These are phyloP conservation scores for Pugionium dolabratum DNA, from an alignment of 345 rosid genomes.

Conservation along the genomic window DNA sequence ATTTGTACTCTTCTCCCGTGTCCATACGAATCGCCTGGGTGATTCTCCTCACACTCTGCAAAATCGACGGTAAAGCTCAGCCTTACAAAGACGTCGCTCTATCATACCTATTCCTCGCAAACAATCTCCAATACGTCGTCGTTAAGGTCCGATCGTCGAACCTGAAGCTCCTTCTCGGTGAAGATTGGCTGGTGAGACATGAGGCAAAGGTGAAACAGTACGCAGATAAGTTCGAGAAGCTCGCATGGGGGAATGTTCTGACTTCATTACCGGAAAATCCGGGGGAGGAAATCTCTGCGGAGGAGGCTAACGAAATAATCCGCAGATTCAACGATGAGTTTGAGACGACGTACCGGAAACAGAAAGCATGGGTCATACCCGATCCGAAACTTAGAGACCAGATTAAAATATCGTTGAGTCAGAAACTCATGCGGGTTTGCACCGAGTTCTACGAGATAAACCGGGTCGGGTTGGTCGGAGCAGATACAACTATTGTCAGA, in stretches of 20 bases:
- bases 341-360: constrained; percentile 60
- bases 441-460: constrained; percentile 50
- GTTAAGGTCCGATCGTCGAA: constrained; percentile 58
- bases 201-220: constrained; percentile 64
- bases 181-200: constrained; percentile 69
- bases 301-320: constrained; percentile 44
- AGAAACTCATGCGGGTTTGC: constrained; percentile 50
- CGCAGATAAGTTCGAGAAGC: constrained; percentile 66
- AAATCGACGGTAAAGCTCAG: constrained; percentile 72
- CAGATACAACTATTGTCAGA: constrained; percentile 41
- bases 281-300: constrained; percentile 39
- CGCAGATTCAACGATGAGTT: constrained; percentile 60
- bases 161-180: constrained; percentile 68
- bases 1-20: constrained; percentile 36
- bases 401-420: constrained; percentile 54
- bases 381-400: constrained; percentile 67
- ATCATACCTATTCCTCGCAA: constrained; percentile 83
- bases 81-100: constrained; percentile 70
- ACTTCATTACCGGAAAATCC: constrained; percentile 51
- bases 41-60: constrained; percentile 69
- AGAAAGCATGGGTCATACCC: constrained; percentile 63
- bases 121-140: constrained; percentile 82
- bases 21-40: constrained; percentile 57
- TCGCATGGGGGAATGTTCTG: constrained; percentile 70
- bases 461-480: constrained; percentile 25